phyloP scores from a whole-genome alignment of 768 basidiomycete species.

The Termitomyces sp. region DNA sequence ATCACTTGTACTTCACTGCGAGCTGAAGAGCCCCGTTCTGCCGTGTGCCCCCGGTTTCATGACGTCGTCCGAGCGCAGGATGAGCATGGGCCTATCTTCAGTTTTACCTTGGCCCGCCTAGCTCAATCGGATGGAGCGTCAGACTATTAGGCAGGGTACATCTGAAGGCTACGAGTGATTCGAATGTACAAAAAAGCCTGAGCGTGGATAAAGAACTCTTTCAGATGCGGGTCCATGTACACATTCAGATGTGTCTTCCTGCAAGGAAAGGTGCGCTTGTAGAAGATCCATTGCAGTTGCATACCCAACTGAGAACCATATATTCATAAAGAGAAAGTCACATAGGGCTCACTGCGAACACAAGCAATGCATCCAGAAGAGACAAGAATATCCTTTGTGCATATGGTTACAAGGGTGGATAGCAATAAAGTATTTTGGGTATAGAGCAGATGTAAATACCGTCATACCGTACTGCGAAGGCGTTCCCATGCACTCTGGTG shows the following conservation, averaged over 20 bases:
- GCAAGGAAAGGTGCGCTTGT: not conserved
- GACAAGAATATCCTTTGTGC: not conserved
- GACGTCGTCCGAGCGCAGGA: no score
- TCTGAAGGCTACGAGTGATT: slow-evolving; percentile 75
- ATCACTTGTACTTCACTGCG: no score
- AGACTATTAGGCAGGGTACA: slow-evolving; percentile 42
- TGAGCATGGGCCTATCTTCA: no score
- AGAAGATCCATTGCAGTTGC: not conserved
- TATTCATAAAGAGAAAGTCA: not conserved
- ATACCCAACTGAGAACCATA: not conserved
- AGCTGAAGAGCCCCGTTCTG: no score
- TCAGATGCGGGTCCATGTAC: not conserved
- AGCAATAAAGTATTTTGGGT: not conserved
- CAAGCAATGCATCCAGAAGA: not conserved
- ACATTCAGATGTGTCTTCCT: not conserved
- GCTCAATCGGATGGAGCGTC: slow-evolving; percentile 46
- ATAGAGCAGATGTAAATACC: not conserved
- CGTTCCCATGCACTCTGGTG: slow-evolving; percentile 48
- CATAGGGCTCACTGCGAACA: not conserved
- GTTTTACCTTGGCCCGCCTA: slow-evolving; percentile 29
- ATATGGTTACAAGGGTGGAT: not conserved
- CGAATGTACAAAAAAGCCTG: no score
- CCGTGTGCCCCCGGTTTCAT: no score
- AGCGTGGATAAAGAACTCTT: no score
- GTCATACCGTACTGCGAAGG: slow-evolving; percentile 22